Evolutionary conservation across 768 basidiomycete genomes (phyloP).

Genomic region (Naganishia vaughanmartiniae): DNA sequence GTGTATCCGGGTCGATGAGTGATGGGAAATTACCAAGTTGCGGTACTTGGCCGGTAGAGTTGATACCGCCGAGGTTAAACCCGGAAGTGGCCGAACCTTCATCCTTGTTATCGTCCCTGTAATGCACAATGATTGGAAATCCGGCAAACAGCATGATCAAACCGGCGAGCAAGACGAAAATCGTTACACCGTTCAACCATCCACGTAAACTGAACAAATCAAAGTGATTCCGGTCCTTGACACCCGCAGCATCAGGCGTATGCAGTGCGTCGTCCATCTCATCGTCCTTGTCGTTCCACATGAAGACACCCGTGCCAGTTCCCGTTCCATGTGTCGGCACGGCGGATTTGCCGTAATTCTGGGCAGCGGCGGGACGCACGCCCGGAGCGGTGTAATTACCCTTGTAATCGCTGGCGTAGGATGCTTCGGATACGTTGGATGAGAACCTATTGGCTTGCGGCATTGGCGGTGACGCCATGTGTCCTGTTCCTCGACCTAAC

Average conservation of each 20-base stretch:
- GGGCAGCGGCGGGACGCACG: constrained; percentile 7
- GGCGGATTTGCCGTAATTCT: neutral
- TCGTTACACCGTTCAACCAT: constrained; percentile 72
- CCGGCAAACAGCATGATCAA: constrained; percentile 82
- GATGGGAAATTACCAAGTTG: constrained; percentile 64
- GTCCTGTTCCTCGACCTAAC: constrained; percentile 5
- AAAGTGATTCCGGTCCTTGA: constrained; percentile 59
- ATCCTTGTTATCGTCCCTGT: constrained; percentile 31
- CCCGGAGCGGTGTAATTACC: constrained; percentile 15
- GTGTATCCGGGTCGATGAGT: constrained; percentile 77
- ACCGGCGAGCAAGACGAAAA: constrained; percentile 67
- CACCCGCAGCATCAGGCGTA: constrained; percentile 41
- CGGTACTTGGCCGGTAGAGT: constrained; percentile 83
- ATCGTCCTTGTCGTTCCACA: constrained; percentile 39
- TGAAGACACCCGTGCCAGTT: constrained; percentile 10
- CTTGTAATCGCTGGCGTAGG: constrained; percentile 29
- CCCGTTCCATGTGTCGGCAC: neutral
- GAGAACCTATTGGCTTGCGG: constrained; percentile 24
- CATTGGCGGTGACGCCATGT: constrained; percentile 1
- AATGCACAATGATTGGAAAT: constrained; percentile 68
- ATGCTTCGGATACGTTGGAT: constrained; percentile 27
- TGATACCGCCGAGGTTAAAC: constrained; percentile 90
- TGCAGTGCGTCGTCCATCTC: constrained; percentile 51
- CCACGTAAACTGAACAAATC: constrained; percentile 72
- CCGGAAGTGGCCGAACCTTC: constrained; percentile 54